Base-by-base conservation (phyloP, 306 rosid genomes). In the Styphnolobium japonicum region DNA sequence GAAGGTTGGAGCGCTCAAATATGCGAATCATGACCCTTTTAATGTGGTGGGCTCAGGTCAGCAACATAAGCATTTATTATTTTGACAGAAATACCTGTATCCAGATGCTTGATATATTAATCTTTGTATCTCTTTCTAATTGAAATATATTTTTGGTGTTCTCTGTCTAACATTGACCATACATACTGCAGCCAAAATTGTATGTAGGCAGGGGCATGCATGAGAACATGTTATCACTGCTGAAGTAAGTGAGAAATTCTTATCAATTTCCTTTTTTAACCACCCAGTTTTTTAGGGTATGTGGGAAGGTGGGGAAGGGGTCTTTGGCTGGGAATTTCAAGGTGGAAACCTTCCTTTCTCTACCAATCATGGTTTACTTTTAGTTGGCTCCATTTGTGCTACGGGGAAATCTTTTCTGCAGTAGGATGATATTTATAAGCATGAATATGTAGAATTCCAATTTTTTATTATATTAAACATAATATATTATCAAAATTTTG, bases 41-140 rank as follows among this genome's bases (percentile, higher is more conserved):
- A 33, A 91, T 89, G 96, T 93, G 99, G 99, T 96, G 99, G 99
- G 90, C 98, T 86, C 99, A 93, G 96, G 99, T 86, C 71, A 88
- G 92, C 16, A 81, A 48, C 67, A 72, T 80, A 56, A 48, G 33
- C 64, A 33, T 83, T 55, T 75, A 14, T 71, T 57, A 22, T n/a
- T 74, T 49, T 68, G 11, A 21, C 56, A 29, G 14, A 74, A 79
- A 39, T 80, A 49, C 64, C 34, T 48, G 40, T 62, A 71, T 48
- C 37, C 53, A 37, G 23, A 60, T 72, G 53, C 43, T 71, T 33
- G 52, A 25, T 66, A 63, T 75, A 42, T 49, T 39, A 53, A 46
- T 64, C 12, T 34, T 76, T 75, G 5, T 46, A 31, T 63, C 16
- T 56, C 58, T 39, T 43, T 27, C 67, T 43, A 18, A 53, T 60